Conservation (phyloP, 768 basidiomycete species). For the Kwoniella sp. region DNA sequence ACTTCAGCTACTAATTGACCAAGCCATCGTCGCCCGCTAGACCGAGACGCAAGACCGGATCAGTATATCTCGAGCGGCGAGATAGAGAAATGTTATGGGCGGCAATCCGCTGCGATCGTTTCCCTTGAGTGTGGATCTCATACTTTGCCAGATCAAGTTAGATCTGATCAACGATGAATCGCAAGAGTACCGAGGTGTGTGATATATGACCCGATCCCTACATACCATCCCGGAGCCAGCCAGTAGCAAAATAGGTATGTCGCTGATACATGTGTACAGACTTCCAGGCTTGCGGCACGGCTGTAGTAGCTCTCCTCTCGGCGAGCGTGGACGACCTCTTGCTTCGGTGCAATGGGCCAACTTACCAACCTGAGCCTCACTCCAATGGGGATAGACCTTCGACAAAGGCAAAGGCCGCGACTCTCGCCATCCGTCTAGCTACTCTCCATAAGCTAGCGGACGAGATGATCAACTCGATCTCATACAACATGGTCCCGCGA, state of each 20-base stretch:
- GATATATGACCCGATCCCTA: background rate
- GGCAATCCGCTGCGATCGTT: background rate
- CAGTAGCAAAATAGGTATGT: too few relatives aligned
- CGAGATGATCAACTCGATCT: constrained; percentile 60
- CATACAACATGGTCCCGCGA: constrained; percentile 50
- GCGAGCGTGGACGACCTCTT: background rate
- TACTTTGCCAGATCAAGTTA: background rate
- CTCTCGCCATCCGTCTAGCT: background rate
- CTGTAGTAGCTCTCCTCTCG: background rate
- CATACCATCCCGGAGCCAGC: too few relatives aligned
- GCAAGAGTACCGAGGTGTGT: background rate
- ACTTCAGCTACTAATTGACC: too few relatives aligned
- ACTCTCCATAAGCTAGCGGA: constrained; percentile 61
- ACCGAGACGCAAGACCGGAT: too few relatives aligned
- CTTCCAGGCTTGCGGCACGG: background rate
- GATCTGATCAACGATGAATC: background rate
- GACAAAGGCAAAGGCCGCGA: background rate
- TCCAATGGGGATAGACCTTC: background rate
- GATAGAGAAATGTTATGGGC: too few relatives aligned
- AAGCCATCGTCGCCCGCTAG: too few relatives aligned
- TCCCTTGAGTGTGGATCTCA: background rate
- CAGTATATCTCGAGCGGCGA: too few relatives aligned
- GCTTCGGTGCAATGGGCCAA: background rate
- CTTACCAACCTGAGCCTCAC: background rate
- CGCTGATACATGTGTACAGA: background rate